A percentile compares a stretch with the other conserved stretches of the same genome.
Evolutionary conservation across 2,329 filamentous ascomycete genomes (phyloP).

Genomic region (Ophiostoma populinum): DNA sequence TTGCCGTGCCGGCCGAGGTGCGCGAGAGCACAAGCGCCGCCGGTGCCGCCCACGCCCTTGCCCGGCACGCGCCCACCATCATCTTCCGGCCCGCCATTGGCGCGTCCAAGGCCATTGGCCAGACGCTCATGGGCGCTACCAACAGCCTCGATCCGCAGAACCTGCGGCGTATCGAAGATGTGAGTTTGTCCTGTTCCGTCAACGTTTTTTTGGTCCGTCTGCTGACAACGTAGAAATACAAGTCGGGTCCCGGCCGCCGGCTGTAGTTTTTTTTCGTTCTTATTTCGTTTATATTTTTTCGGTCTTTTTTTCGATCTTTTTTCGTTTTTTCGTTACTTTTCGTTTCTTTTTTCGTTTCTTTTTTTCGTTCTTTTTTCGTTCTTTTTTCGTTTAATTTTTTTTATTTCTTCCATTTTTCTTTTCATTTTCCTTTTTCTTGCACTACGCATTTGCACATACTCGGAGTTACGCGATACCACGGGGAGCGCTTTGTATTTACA

Average conservation of each 20-base stretch:
- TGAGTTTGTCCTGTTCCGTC: conserved; percentile 64
- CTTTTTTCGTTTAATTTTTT: neutral
- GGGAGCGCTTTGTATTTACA: too few species aligned
- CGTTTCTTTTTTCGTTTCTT: neutral
- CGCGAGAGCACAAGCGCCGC: conserved; percentile 72
- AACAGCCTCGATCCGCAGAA: conserved; percentile 81
- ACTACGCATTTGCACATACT: too few species aligned
- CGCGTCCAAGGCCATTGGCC: conserved; percentile 71
- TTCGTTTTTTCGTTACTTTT: neutral
- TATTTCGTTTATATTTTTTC: neutral
- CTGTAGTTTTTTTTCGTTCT: neutral
- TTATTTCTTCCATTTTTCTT: neutral
- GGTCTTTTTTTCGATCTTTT: neutral
- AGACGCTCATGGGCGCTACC: conserved; percentile 79
- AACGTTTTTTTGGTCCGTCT: neutral
- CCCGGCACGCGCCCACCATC: conserved; percentile 75
- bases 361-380: neutral
- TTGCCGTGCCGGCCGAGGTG: conserved; percentile 82
- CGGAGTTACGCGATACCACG: too few species aligned
- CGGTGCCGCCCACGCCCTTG: conserved; percentile 62
- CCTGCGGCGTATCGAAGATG: conserved; percentile 68
- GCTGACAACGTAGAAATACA: conserved; percentile 12
- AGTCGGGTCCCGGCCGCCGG: conserved; percentile 12
- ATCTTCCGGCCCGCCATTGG: conserved; percentile 83
- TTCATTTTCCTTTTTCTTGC: neutral